Percentiles rank a stretch among this genome's conserved stretches.
Conservation (phyloP, 176 grass and related monocot genomes). For the Chloris gayana region DNA sequence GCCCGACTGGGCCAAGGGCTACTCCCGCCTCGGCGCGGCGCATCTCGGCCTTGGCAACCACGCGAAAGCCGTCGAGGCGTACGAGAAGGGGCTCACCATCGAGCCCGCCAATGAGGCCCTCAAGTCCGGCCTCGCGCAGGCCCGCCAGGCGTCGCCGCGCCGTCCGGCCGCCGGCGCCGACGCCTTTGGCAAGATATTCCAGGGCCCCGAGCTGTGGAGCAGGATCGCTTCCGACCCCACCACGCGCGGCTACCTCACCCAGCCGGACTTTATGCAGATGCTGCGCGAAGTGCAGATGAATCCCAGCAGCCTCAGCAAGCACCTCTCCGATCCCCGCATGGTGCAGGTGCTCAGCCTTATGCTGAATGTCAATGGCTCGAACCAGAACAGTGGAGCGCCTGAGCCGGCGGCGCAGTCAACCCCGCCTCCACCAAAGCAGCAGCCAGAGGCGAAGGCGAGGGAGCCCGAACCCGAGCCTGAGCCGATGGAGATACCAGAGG, state of each 20-base stretch:
- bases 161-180: slow-evolving; percentile 31
- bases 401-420: slow-evolving; percentile 32
- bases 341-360: slow-evolving; percentile 88
- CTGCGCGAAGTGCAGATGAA: slow-evolving; percentile 85
- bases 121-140: slow-evolving; percentile 60
- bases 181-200: slow-evolving; percentile 75
- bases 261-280: slow-evolving; percentile 90
- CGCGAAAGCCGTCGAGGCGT: slow-evolving; percentile 55
- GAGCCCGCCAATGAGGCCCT: slow-evolving; percentile 76
- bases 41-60: slow-evolving; percentile 71
- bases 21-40: slow-evolving; percentile 92
- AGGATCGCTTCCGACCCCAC: slow-evolving; percentile 79
- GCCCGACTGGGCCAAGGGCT: slow-evolving; percentile 95
- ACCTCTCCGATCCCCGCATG: slow-evolving; percentile 85
- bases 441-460: slow-evolving; percentile 42
- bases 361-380: slow-evolving; percentile 79
- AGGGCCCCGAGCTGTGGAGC: slow-evolving; percentile 90
- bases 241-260: slow-evolving; percentile 76
- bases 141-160: slow-evolving; percentile 47
- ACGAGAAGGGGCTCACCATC: slow-evolving; percentile 78
- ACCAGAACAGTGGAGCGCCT: slow-evolving; percentile 25
- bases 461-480: slow-evolving; percentile 55
- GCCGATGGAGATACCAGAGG: slow-evolving; percentile 64
- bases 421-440: slow-evolving; percentile 21
- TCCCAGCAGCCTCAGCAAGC: slow-evolving; percentile 70